Evolutionary conservation across 352 stramenopile genomes (phyloP).

Genomic region (Globisporangium nagaii): DNA sequence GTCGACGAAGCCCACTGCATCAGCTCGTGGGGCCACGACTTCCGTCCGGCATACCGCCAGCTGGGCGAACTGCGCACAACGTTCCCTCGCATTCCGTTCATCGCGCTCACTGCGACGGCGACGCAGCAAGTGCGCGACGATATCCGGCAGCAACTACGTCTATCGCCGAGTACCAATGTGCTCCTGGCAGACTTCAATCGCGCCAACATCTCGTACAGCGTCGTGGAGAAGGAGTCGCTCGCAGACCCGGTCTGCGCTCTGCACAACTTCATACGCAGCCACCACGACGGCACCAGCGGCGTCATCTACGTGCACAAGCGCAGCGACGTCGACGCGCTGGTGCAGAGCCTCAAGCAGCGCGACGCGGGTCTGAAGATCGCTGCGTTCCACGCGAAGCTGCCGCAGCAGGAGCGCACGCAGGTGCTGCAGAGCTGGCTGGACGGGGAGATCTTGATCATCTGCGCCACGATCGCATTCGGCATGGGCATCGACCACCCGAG

Average conservation of each 20-base stretch:
- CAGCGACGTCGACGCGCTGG: constrained; percentile 42
- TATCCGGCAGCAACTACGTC: constrained; percentile 38
- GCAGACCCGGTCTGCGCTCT: constrained; percentile 35
- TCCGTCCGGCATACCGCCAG: constrained; percentile 65
- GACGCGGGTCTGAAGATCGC: constrained; percentile 23
- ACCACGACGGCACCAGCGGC: constrained; percentile 25
- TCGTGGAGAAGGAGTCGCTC: constrained; percentile 43
- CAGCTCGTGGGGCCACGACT: constrained; percentile 83
- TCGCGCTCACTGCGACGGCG: constrained; percentile 90
- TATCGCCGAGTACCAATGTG: constrained; percentile 27
- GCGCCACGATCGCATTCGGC: constrained; percentile 91
- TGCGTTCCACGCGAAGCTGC: constrained; percentile 52
- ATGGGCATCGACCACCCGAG: constrained; percentile 92
- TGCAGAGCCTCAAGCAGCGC: constrained; percentile 19
- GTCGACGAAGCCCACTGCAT: constrained; percentile 93
- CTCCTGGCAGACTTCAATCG: constrained; percentile 57
- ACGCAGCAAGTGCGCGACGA: constrained; percentile 56
- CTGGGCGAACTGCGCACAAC: constrained; percentile 29
- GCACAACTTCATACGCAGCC: constrained; percentile 33
- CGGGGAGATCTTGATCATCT: constrained; percentile 69
- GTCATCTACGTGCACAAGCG: constrained; percentile 57
- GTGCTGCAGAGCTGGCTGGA: constrained; percentile 43
- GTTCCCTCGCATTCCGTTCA: constrained; percentile 42
- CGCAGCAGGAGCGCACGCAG: constrained; percentile 25
- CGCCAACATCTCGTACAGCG: constrained; percentile 49